phyloP scores from a whole-genome alignment of 108 stramenopile genomes.

The Cyclotella atomus region DNA sequence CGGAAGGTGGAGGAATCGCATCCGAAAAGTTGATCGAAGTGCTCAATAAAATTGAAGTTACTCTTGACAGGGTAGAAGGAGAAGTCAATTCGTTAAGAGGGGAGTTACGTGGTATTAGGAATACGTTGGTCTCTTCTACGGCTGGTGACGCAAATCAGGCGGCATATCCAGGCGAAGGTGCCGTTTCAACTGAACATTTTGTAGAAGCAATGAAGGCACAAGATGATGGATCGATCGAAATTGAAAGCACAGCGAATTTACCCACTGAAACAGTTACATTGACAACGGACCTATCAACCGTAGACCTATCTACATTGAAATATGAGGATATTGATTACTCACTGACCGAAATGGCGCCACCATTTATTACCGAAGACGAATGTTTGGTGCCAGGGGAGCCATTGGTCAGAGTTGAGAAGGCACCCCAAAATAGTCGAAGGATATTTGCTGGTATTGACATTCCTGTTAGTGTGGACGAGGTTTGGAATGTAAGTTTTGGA shows the following conservation, averaged over 20 bases:
- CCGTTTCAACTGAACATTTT: neutral
- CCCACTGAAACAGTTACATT: neutral
- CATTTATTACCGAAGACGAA: slow-evolving; percentile 77
- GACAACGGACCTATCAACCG: neutral
- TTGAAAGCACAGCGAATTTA: too few relatives aligned
- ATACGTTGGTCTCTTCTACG: neutral
- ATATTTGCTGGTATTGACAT: slow-evolving; percentile 93
- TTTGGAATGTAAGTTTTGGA: slow-evolving; percentile 85
- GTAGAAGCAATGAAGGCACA: neutral
- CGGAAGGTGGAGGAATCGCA: neutral
- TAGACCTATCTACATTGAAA: slow-evolving; percentile 56
- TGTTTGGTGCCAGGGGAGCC: slow-evolving; percentile 89
- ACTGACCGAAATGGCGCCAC: slow-evolving; percentile 78
- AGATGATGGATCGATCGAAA: neutral
- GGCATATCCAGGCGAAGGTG: neutral
- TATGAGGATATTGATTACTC: slow-evolving; percentile 82
- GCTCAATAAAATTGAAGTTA: slow-evolving; percentile 4
- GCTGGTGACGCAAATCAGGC: neutral
- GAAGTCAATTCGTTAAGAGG: neutral
- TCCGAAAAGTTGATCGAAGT: neutral
- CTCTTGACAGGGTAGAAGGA: neutral
- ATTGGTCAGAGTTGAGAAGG: slow-evolving; percentile 83
- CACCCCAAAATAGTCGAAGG: slow-evolving; percentile 87
- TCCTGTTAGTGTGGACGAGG: slow-evolving; percentile 73
- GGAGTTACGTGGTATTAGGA: neutral